Evolutionary conservation across 2,329 filamentous ascomycete genomes (phyloP).

Genomic region (Xylariales sp.): DNA sequence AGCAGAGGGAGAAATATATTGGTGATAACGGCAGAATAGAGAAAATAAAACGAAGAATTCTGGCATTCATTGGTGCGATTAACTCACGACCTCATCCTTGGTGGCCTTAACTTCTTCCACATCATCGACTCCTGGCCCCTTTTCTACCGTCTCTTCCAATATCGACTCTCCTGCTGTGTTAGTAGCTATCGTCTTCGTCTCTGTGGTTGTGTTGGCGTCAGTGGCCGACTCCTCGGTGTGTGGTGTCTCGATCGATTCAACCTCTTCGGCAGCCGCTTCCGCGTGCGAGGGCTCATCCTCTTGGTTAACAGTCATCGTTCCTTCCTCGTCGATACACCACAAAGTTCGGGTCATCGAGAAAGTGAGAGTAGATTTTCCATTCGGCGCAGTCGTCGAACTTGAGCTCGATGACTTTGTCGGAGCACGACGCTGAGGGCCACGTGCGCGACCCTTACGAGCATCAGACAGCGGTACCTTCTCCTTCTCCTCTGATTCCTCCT

Average conservation of each 20-base stretch:
- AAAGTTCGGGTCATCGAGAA: constrained; percentile 44
- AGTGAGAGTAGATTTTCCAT: constrained; percentile 33
- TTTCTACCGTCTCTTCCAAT: constrained; percentile 22
- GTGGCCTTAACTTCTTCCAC: constrained; percentile 19
- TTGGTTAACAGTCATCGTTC: constrained; percentile 35
- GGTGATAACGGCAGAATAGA: too few species aligned
- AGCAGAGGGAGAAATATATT: too few species aligned
- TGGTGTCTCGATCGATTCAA: not conserved
- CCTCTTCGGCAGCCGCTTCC: constrained; percentile 9
- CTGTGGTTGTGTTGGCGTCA: constrained; percentile 6
- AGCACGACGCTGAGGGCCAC: constrained; percentile 77
- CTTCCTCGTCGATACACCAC: constrained; percentile 50
- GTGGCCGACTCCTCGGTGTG: not conserved
- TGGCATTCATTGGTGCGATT: too few species aligned
- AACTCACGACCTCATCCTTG: constrained; percentile 20
- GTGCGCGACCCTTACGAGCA: constrained; percentile 84
- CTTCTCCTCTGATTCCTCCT: constrained; percentile 51
- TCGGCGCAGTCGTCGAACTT: constrained; percentile 22
- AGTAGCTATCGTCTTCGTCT: constrained; percentile 23
- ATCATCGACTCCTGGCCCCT: constrained; percentile 21
- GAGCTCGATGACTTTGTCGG: constrained; percentile 46
- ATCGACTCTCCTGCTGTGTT: constrained; percentile 26
- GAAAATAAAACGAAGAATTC: too few species aligned
- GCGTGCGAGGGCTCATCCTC: constrained; percentile 6
- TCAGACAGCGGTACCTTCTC: constrained; percentile 80